These are phyloP conservation scores for Ploettnerulaceae sp. DNA, from an alignment of 2,329 filamentous ascomycete genomes.

Conservation along the genomic window DNA sequence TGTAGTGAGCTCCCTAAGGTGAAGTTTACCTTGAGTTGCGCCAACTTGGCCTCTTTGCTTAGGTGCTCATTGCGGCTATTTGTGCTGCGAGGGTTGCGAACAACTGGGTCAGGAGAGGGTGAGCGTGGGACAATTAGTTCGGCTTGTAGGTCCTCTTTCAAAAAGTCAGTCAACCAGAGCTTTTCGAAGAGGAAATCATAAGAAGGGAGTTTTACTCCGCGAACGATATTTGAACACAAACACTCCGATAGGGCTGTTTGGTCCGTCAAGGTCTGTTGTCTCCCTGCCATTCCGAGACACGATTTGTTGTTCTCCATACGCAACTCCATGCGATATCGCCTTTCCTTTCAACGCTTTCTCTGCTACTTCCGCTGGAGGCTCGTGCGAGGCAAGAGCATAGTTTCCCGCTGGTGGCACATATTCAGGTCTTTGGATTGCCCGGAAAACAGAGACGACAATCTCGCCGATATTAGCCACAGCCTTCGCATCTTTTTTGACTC, in stretches of 20 bases:
- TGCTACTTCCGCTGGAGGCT: slow-evolving; percentile 12
- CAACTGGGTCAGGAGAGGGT: slow-evolving; percentile 15
- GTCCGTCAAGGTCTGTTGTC: slow-evolving; percentile 11
- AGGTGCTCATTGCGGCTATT: neutral
- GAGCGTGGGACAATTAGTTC: slow-evolving; percentile 24
- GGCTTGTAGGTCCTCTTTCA: slow-evolving; percentile 18
- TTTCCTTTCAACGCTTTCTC: slow-evolving; percentile 15
- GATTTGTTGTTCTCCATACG: slow-evolving; percentile 15
- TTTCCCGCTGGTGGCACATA: neutral
- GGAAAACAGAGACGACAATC: slow-evolving; percentile 17
- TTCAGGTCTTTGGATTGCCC: slow-evolving; percentile 3
- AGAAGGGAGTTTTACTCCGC: slow-evolving; percentile 4
- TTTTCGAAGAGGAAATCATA: neutral
- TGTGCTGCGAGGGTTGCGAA: neutral
- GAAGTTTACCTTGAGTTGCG: slow-evolving; percentile 20
- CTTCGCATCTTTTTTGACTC: slow-evolving; percentile 20
- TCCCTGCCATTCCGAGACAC: neutral
- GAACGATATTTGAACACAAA: slow-evolving; percentile 24
- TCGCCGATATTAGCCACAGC: slow-evolving; percentile 14
- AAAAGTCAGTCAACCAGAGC: neutral
- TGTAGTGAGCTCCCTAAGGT: neutral
- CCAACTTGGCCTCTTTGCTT: slow-evolving; percentile 15
- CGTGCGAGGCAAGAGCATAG: neutral
- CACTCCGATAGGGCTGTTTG: slow-evolving; percentile 12
- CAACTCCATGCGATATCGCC: slow-evolving; percentile 17